Percentiles rank a stretch among this genome's conserved stretches.
Conservation (phyloP, 495 filamentous ascomycete genomes). For the Thermothielavioides terrestris region DNA sequence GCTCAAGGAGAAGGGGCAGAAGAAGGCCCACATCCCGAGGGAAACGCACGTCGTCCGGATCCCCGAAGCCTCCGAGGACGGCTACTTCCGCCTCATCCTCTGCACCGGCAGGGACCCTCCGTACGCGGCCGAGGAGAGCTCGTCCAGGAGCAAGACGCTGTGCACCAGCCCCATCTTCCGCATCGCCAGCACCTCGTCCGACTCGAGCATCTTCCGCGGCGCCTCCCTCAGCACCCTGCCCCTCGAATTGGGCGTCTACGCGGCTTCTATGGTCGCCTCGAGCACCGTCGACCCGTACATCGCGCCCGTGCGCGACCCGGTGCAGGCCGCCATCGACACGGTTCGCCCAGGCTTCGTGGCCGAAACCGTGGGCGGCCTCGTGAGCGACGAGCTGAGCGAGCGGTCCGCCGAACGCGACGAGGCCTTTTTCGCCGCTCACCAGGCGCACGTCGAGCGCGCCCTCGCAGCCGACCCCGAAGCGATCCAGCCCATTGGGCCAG, state of each 20-base stretch:
- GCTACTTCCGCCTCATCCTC: slow-evolving; percentile 57
- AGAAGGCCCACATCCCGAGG: slow-evolving; percentile 43
- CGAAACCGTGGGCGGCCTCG: slow-evolving; percentile 34
- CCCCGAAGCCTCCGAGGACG: slow-evolving; percentile 52
- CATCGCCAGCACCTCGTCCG: slow-evolving; percentile 50
- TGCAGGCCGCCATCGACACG: slow-evolving; percentile 32
- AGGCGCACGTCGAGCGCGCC: slow-evolving; percentile 23
- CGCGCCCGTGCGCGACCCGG: slow-evolving; percentile 38
- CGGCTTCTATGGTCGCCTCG: slow-evolving; percentile 44
- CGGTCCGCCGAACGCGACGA: background rate
- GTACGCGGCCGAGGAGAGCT: slow-evolving; percentile 1
- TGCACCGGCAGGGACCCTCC: slow-evolving; percentile 41
- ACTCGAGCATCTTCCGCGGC: slow-evolving; percentile 51
- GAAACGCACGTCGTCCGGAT: slow-evolving; percentile 57
- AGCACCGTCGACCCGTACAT: slow-evolving; percentile 38
- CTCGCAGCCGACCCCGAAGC: slow-evolving; percentile 9
- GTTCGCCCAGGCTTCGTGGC: slow-evolving; percentile 39
- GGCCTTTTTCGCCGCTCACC: slow-evolving; percentile 22
- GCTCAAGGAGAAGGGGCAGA: slow-evolving; percentile 28
- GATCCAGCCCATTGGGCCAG: slow-evolving; percentile 24
- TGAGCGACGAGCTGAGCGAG: slow-evolving; percentile 24
- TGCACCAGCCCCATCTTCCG: slow-evolving; percentile 58
- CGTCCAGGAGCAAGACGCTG: slow-evolving; percentile 41
- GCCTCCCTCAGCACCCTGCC: slow-evolving; percentile 57
- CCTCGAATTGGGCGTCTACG: slow-evolving; percentile 54